Base-by-base conservation (phyloP, 768 basidiomycete species). In the Russula dissimulans region DNA sequence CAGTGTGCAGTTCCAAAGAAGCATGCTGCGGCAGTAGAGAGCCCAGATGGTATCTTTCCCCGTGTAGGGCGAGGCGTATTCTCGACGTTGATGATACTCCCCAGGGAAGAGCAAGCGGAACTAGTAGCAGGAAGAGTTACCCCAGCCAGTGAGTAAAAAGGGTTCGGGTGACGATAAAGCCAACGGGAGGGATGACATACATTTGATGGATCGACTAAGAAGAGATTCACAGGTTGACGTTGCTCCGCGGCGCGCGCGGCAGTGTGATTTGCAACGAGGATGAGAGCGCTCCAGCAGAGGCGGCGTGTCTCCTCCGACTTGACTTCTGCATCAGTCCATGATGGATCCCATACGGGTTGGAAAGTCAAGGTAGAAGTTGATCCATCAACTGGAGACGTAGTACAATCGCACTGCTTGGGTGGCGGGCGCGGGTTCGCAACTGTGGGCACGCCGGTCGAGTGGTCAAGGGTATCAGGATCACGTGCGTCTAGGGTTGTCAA, bases 21-120 rank as follows among this genome's bases (percentile, higher is more conserved):
- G 78, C 85, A 91, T 87, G 68, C 82, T 83, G 38, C 89, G 83
- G 71, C 87, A 89, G 66, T 89, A 89, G 31, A 91, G 74, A 0
- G 87, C 89, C 89, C 89, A 91, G 1, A 91, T 78, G 15, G 85
- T 84, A 62, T 91, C 86, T 69, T 89, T 91, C 15, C 84, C 78
- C 17, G 84, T 84, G 38, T 77, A 77, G 72, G 26, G 74, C 71
- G 44, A 73, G 71, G 57, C 74, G 76, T 38, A 67, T 65, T 67
- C 66, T 18, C 54, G 65, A 53, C 81, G 80, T 67, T 84, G 81
- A 45, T 78, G 72, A 7, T 79, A 77, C 71, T 91, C 89, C 1
- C 87, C 88, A 1, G 89, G 89, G 70, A 91, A 91, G 44, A 89
- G 74, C 9, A 89, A 69, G 3, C 74, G 75, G 63, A 79, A 87